phyloP scores from a whole-genome alignment of 352 stramenopile species.

The Phytopythium vexans region DNA sequence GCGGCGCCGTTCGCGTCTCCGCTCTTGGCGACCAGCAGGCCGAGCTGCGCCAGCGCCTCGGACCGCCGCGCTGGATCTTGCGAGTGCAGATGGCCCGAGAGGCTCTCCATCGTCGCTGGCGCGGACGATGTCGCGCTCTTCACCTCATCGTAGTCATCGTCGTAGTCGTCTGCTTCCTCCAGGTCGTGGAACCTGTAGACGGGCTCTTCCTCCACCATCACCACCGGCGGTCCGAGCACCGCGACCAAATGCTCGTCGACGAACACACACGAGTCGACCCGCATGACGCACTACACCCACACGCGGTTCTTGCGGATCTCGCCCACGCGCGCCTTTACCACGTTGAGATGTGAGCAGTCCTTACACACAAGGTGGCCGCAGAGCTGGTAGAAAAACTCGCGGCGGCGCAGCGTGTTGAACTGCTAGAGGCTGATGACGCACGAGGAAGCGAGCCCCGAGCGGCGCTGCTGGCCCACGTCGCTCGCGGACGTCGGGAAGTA shows the following conservation, averaged over 20 bases:
- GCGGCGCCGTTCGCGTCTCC: slow-evolving; percentile 11
- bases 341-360: slow-evolving; percentile 40
- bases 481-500: slow-evolving; percentile 40
- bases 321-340: slow-evolving; percentile 35
- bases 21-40: slow-evolving; percentile 23
- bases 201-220: slow-evolving; percentile 29
- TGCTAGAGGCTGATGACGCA: slow-evolving; percentile 39
- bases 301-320: slow-evolving; percentile 36
- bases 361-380: slow-evolving; percentile 38
- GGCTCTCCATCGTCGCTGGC: slow-evolving; percentile 19
- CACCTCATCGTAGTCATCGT: slow-evolving; percentile 16
- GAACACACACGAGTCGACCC: slow-evolving; percentile 39
- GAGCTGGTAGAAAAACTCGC: slow-evolving; percentile 45
- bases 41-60: slow-evolving; percentile 40
- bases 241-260: slow-evolving; percentile 42
- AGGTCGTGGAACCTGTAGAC: slow-evolving; percentile 19
- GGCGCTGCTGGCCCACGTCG: slow-evolving; percentile 21
- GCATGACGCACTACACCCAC: slow-evolving; percentile 40
- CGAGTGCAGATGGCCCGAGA: slow-evolving; percentile 37
- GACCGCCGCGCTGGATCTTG: slow-evolving; percentile 33
- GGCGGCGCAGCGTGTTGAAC: slow-evolving; percentile 35
- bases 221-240: slow-evolving; percentile 29
- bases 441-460: slow-evolving; percentile 1
- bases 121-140: slow-evolving; percentile 11
- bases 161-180: slow-evolving; percentile 21